Evolutionary conservation across 768 basidiomycete species (phyloP), one percentile per base, ranked within the genome.

Genomic region (Dendrothele bispora): DNA sequence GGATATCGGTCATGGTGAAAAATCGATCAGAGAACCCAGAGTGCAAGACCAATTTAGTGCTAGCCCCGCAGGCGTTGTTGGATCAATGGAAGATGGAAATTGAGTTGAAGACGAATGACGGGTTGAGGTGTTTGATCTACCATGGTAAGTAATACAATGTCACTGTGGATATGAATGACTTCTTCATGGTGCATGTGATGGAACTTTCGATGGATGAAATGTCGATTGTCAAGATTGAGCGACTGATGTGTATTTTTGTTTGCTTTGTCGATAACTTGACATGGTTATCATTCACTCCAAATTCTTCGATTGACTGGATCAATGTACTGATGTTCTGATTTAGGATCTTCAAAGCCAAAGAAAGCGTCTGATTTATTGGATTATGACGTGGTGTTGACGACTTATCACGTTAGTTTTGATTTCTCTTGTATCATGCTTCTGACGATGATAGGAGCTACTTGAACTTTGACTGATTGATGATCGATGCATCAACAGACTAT

Each of bases 61-160:
- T 90, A 21, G 82, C 84, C 2, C 84, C 83, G 6, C 62, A 82
- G 14, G 82, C 85, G 1, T 65, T 90, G 7, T 70, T 89, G 10
- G 73, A 80, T 40, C 88, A 90, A 50, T 84, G 83, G 83, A 75
- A 77, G 56, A 57, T 69, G 26, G 83, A 84, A 62, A 77, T 80
- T 25, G 79, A 84, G 58, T 68, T 72, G 38, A 80, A 80, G 66
- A 79, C 80, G 2, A 74, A 74, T 49, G 66, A 66, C 32, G 67
- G 63, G 7, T 56, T 83, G 25, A 71, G 67, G 25, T 78, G 80
- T 43, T 60, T 77, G 3, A 79, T 88, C 27, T 86, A 88, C 59
- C 87, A 88, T 56, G 86, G 75, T 74, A 41, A 5, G 55, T 55
- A 17, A n/a, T n/a, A n/a, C n/a, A n/a, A n/a, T n/a, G n/a, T n/a